phyloP scores from a whole-genome alignment of 2,329 filamentous ascomycete species.

The Aspergillus pseudoglaucus region DNA sequence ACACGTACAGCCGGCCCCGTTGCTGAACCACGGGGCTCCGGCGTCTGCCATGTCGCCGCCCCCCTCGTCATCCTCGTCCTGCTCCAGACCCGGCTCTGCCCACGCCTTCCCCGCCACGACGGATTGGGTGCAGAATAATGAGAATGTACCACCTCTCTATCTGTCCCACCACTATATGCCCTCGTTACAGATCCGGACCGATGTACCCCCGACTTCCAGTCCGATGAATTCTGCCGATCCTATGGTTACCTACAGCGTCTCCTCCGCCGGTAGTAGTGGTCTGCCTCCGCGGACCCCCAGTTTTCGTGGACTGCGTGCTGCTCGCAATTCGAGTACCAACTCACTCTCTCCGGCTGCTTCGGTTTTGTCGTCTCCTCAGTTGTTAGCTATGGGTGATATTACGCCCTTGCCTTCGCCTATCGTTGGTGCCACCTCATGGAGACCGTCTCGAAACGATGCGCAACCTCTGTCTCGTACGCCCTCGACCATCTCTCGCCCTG shows the following conservation, averaged over 20 bases:
- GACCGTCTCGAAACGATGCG: slow-evolving; percentile 52
- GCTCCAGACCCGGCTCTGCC: background rate
- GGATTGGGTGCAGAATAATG: slow-evolving; percentile 7
- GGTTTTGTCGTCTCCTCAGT: slow-evolving; percentile 63
- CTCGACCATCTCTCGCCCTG: slow-evolving; percentile 33
- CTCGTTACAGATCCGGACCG: slow-evolving; percentile 32
- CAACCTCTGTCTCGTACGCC: slow-evolving; percentile 38
- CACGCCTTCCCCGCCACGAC: slow-evolving; percentile 4
- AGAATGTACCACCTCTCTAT: slow-evolving; percentile 5
- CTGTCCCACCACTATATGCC: slow-evolving; percentile 12
- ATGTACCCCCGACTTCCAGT: slow-evolving; percentile 16
- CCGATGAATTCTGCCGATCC: slow-evolving; percentile 27
- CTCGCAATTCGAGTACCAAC: slow-evolving; percentile 34
- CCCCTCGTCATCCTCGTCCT: background rate
- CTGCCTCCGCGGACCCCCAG: slow-evolving; percentile 41
- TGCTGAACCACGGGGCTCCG: slow-evolving; percentile 9
- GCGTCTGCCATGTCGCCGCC: background rate
- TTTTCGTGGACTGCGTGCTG: slow-evolving; percentile 33
- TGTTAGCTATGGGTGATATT: slow-evolving; percentile 69
- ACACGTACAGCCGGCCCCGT: slow-evolving; percentile 2
- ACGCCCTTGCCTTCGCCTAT: slow-evolving; percentile 74
- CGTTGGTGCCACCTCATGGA: slow-evolving; percentile 33
- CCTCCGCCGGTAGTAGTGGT: slow-evolving; percentile 27
- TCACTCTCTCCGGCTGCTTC: slow-evolving; percentile 58
- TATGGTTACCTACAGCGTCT: slow-evolving; percentile 34